A percentile compares a stretch with the other conserved stretches of the same genome.
Evolutionary conservation across 176 grass and related monocot species (phyloP).

Genomic region (Saccharum spontaneum): DNA sequence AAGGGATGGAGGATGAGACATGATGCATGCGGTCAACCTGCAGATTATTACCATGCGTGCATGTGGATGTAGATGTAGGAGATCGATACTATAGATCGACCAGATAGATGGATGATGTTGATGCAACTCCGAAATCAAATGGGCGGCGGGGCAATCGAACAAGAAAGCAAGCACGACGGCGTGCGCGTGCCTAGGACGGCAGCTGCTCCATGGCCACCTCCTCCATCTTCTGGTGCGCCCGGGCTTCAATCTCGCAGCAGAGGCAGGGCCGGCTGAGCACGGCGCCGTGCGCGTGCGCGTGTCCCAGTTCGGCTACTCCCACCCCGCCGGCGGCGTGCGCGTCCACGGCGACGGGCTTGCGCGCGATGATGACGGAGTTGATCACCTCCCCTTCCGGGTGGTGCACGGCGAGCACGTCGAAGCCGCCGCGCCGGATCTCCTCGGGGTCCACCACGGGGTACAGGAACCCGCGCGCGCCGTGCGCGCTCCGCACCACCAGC

Average conservation of each 20-base stretch:
- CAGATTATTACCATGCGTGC: too few species aligned
- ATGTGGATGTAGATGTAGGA: too few species aligned
- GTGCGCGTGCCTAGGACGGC: constrained; percentile 24
- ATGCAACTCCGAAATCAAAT: too few species aligned
- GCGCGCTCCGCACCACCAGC: constrained; percentile 89
- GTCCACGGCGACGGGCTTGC: constrained; percentile 31
- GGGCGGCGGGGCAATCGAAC: too few species aligned
- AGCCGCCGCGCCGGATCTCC: constrained; percentile 63
- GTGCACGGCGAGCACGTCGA: constrained; percentile 75
- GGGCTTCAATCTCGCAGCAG: constrained; percentile 64
- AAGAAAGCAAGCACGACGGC: too few species aligned
- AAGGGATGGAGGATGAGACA: too few species aligned
- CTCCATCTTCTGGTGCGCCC: constrained; percentile 76
- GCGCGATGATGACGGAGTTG: constrained; percentile 92
- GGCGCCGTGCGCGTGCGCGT: constrained; percentile 8
- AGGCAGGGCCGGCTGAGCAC: constrained; percentile 47
- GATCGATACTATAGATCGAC: too few species aligned
- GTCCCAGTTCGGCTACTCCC: not conserved
- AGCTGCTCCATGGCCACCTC: constrained; percentile 69
- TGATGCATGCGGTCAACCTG: too few species aligned
- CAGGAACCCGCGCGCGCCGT: constrained; percentile 77
- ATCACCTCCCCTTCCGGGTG: constrained; percentile 89
- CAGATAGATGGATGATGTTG: too few species aligned
- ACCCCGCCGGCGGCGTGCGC: not conserved
- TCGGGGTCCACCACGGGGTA: constrained; percentile 82